Evolutionary conservation across 768 basidiomycete species (phyloP), one percentile per base, ranked within the genome.

Genomic region (Tylopilus felleus): DNA sequence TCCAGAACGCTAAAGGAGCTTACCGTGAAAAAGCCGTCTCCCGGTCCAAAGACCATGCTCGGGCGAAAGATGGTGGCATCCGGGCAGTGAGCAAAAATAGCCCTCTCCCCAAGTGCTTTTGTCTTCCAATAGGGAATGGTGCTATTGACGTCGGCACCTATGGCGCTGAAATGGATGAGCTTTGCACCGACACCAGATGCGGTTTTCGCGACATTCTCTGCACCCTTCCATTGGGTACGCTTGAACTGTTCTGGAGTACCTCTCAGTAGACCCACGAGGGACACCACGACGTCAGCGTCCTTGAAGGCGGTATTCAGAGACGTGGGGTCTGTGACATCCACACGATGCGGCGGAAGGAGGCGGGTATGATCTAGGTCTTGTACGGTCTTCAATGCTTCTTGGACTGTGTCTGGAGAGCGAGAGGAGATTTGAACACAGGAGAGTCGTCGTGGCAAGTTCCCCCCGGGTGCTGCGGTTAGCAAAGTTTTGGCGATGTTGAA

Each of bases 1-100:
- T 39, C 23, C 4, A 17, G 17, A 5, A 52, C 3, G n/a, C 10
- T 23, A 6, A 48, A 4, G 19, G 56, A 22, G 56, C 82, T 49
- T 50, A 88, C 88, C 54, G 79, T 81, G 67, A 90, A 90, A 71
- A 90, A 86, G 17, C 81, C 79, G 60, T 90, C 88, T 8, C 84
- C 86, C 1, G 84, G 86, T 3, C 88, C 89, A 67, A 90, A 90
- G 3, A 90, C 77, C 25, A 90, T 71, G 55, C 85, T 87, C 4
- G 88, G 88, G 27, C 87, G 74, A 55, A 90, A 73, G 44, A 91
- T 76, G 1, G 84, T 87, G 8, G 83, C 79, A 35, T 76, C 71
- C 0, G 76, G 73, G 55, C 77, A 75, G 8, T 73, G 65, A 1
- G 67, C 59, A n/a, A 82, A 62, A 35, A 84, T 76, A 1, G 80